phyloP scores from a whole-genome alignment of 2,329 filamentous ascomycete genomes.

The Didymella pinodella region DNA sequence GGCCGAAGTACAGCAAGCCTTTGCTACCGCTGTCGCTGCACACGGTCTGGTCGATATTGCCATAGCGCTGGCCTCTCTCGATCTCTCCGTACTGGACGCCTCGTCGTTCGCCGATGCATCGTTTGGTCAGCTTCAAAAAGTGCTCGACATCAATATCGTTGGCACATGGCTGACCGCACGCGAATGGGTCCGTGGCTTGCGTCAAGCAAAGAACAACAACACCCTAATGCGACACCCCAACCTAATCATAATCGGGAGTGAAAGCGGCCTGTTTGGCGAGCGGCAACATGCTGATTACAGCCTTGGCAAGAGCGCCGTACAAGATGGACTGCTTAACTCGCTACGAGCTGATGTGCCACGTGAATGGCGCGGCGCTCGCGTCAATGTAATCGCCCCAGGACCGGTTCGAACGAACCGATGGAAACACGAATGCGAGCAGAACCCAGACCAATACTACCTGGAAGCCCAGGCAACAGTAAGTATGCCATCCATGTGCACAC shows the following conservation, averaged over 20 bases:
- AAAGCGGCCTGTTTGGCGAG: slow-evolving; percentile 57
- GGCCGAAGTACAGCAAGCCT: slow-evolving; percentile 44
- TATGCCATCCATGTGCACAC: not conserved
- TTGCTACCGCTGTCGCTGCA: slow-evolving; percentile 43
- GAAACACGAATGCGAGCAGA: slow-evolving; percentile 51
- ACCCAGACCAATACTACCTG: slow-evolving; percentile 51
- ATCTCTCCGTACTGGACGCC: slow-evolving; percentile 53
- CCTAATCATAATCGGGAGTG: slow-evolving; percentile 57
- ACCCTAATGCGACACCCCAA: slow-evolving; percentile 43
- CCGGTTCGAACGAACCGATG: slow-evolving; percentile 57
- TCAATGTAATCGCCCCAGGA: slow-evolving; percentile 59
- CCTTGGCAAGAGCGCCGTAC: slow-evolving; percentile 57
- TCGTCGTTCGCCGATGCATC: slow-evolving; percentile 53
- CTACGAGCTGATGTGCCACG: slow-evolving; percentile 53
- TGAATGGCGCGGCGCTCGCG: slow-evolving; percentile 50
- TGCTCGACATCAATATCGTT: slow-evolving; percentile 55
- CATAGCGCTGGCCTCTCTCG: slow-evolving; percentile 56
- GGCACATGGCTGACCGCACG: slow-evolving; percentile 51
- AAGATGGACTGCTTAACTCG: slow-evolving; percentile 54
- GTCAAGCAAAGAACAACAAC: slow-evolving; percentile 28
- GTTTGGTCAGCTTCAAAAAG: slow-evolving; percentile 51
- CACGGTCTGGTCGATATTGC: slow-evolving; percentile 52
- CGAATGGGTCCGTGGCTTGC: slow-evolving; percentile 53
- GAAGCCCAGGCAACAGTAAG: slow-evolving; percentile 56
- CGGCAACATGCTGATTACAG: slow-evolving; percentile 56